phyloP scores from a whole-genome alignment of 2,329 filamentous ascomycete species.

The Phialocephala sp. region DNA sequence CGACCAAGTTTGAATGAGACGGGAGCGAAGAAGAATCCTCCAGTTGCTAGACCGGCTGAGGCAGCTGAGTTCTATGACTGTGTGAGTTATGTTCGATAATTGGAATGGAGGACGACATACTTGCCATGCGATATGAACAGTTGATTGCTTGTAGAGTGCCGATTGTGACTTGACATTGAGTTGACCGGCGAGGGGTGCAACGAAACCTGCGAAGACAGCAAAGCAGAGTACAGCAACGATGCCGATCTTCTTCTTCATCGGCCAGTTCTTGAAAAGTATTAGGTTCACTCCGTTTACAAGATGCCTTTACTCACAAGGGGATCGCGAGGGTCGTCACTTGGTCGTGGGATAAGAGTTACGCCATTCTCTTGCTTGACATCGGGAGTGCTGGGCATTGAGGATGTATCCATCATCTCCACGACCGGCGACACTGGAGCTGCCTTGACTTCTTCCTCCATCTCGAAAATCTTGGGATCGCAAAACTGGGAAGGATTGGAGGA shows the following conservation, averaged over 20 bases:
- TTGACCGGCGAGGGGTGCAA: constrained; percentile 45
- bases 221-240: constrained; percentile 45
- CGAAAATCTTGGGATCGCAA: neutral
- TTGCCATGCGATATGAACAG: constrained; percentile 43
- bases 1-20: constrained; percentile 46
- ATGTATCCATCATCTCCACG: constrained; percentile 5
- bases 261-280: constrained; percentile 43
- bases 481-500: neutral
- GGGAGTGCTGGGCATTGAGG: constrained; percentile 3
- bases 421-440: neutral
- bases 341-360: constrained; percentile 48
- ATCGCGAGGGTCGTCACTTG: constrained; percentile 43
- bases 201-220: constrained; percentile 45
- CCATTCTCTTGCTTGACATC: constrained; percentile 28
- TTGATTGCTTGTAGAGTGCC: constrained; percentile 43
- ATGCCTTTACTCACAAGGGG: constrained; percentile 44
- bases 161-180: constrained; percentile 46
- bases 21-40: constrained; percentile 48
- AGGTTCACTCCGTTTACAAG: neutral
- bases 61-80: constrained; percentile 44
- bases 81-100: neutral
- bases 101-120: constrained; percentile 31
- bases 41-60: constrained; percentile 47
- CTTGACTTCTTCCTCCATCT: constrained; percentile 15
- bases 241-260: constrained; percentile 41